Conservation (phyloP, 805 yeast genomes). For the Ogataea zsoltii region DNA sequence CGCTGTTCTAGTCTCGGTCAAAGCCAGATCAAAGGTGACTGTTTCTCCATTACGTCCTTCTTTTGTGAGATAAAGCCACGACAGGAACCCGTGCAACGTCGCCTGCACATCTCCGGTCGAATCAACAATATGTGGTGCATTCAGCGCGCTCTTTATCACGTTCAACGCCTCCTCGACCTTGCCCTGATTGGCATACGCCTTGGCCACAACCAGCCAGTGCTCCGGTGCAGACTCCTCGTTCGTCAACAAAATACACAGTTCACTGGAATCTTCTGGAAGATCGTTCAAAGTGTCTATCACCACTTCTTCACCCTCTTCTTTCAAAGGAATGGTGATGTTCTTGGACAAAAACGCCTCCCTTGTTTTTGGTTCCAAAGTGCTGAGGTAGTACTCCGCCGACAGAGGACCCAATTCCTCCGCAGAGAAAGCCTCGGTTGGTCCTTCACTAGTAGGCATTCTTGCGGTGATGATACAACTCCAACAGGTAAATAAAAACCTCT, state of each 20-base stretch:
- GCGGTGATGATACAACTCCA: background rate
- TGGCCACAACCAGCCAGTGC: slow-evolving; percentile 83
- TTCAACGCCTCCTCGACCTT: slow-evolving; percentile 61
- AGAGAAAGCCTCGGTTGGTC: slow-evolving; percentile 3
- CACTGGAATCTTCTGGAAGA: slow-evolving; percentile 86
- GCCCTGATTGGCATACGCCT: slow-evolving; percentile 70
- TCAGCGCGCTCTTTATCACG: slow-evolving; percentile 62
- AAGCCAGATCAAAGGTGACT: slow-evolving; percentile 29
- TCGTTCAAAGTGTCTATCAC: slow-evolving; percentile 79
- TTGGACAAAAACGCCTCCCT: slow-evolving; percentile 27
- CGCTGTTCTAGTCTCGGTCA: slow-evolving; percentile 43
- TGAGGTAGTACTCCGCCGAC: slow-evolving; percentile 29
- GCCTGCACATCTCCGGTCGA: slow-evolving; percentile 44
- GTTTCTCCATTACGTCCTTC: slow-evolving; percentile 33
- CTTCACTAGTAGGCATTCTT: slow-evolving; percentile 16
- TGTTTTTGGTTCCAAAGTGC: slow-evolving; percentile 20
- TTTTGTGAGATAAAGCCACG: slow-evolving; percentile 69
- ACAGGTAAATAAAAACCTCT: too few species aligned
- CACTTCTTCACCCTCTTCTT: slow-evolving; percentile 79
- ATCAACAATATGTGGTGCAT: slow-evolving; percentile 32
- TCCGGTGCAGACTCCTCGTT: slow-evolving; percentile 75
- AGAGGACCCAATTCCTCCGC: slow-evolving; percentile 24
- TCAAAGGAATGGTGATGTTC: slow-evolving; percentile 60
- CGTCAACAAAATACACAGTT: slow-evolving; percentile 72
- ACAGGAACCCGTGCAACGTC: slow-evolving; percentile 59